Base-by-base conservation (phyloP, 2,329 filamentous ascomycete genomes). In the Teratosphaeria gauchensis region DNA sequence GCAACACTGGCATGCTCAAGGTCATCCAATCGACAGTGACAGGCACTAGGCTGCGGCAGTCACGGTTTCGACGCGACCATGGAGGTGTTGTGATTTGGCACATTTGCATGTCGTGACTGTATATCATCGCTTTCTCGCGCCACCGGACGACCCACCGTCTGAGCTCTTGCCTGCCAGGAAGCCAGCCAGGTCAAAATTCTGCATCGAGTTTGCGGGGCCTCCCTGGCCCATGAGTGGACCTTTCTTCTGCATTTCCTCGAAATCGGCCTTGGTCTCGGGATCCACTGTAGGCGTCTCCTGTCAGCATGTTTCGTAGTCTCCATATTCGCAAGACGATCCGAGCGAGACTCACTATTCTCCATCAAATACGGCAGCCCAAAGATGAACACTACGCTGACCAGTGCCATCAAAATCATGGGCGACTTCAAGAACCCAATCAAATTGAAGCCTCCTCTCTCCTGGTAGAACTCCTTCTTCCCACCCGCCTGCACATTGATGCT, bases 351-450 rank as follows among this genome's bases (percentile, higher is more conserved):
- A 96, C 92, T 96, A 72, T 94, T 96, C 56, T 97, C 92, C 78
- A 97, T 85, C 58, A 99, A 75, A 74, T 96, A 94, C 14, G 94
- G 94, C 88, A 97, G 90, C 65, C 92, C 92, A 68, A 97, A 82
- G 63, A 96, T 91, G 64, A 96, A 78, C 4, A 78, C 86, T 78
- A 96, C 84, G 62, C 87, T 90, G 46, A 94, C 85, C 35, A 95
- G 75, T 4, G 88, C 91, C 78, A 99, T 87, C 61, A 99, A 81
- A 63, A 97, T 96, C 91, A 97, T 97, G 3, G 94, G 94, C 71
- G 90, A 96, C 79, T 94, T 94, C 68, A 96, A 79, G 58, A 96
- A 85, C 59, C 83, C 84, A 59, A 96, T 70, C n/a, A 92, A 28
- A 54, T 65, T 71, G 64, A 73, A 96, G 65, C 83, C 84, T 60